Evolutionary conservation across 805 yeast species (phyloP).

Genomic region (Candida silvicultrix): DNA sequence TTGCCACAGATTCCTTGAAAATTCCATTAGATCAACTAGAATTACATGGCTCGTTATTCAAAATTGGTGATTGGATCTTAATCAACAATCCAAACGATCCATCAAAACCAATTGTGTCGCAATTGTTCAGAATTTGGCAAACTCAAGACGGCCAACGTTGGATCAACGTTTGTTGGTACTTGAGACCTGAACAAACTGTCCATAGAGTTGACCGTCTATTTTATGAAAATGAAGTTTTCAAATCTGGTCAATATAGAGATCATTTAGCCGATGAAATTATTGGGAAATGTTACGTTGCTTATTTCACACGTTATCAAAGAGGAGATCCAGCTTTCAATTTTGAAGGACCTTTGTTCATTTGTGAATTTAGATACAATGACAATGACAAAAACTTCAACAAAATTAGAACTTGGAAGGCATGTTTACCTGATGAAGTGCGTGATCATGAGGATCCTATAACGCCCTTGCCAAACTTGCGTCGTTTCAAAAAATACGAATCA

Average conservation of each 20-base stretch:
- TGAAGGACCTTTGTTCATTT: slow-evolving; percentile 83
- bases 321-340: slow-evolving; percentile 83
- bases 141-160: slow-evolving; percentile 76
- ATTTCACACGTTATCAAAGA: slow-evolving; percentile 88
- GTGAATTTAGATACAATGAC: slow-evolving; percentile 93
- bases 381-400: slow-evolving; percentile 85
- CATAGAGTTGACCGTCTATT: slow-evolving; percentile 87
- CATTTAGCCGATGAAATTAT: slow-evolving; percentile 83
- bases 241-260: slow-evolving; percentile 94
- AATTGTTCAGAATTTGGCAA: slow-evolving; percentile 89
- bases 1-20: slow-evolving; percentile 48
- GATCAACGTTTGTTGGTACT: slow-evolving; percentile 96
- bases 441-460: slow-evolving; percentile 74
- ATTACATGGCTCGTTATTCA: slow-evolving; percentile 64
- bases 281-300: slow-evolving; percentile 92
- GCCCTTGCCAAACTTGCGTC: slow-evolving; percentile 63
- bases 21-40: slow-evolving; percentile 77
- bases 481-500: slow-evolving; percentile 70
- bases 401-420: slow-evolving; percentile 97
- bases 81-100: slow-evolving; percentile 84
- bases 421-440: slow-evolving; percentile 94
- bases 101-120: slow-evolving; percentile 87
- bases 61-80: slow-evolving; percentile 94
- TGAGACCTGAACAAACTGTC: slow-evolving; percentile 96
- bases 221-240: slow-evolving; percentile 91